These are phyloP conservation scores for Blastocrithidia nonstop DNA, from an alignment of 208 protist species.

Conservation along the genomic window DNA sequence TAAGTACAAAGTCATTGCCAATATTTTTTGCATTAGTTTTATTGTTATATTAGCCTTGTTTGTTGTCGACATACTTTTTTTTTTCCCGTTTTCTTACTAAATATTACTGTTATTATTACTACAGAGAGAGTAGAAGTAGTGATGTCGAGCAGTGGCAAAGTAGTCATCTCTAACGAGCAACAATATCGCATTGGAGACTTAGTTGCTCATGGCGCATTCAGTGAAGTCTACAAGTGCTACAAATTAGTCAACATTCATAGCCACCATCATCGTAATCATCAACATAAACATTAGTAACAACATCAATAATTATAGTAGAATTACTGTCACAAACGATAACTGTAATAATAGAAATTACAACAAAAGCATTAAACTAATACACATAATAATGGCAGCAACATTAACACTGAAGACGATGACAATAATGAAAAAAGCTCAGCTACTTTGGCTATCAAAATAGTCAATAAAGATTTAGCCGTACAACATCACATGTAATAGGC, in stretches of 20 bases:
- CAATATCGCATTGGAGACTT: slow-evolving; percentile 40
- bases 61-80: slow-evolving; percentile 1
- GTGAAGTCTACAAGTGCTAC: slow-evolving; percentile 70
- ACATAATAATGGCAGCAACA: no score
- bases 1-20: no score
- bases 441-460: slow-evolving; percentile 56
- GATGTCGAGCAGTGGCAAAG: slow-evolving; percentile 30
- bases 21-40: background rate
- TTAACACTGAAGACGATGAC: no score
- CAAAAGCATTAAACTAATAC: no score
- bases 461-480: slow-evolving; percentile 20
- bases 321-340: no score
- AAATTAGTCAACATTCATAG: slow-evolving; percentile 13
- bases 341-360: no score
- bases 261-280: no score
- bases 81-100: background rate
- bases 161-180: slow-evolving; percentile 22
- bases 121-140: background rate
- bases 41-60: background rate
- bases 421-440: no score
- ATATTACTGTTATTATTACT: background rate
- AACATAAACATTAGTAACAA: no score
- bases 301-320: no score
- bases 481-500: slow-evolving; percentile 39
- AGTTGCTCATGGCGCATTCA: slow-evolving; percentile 65